Evolutionary conservation across 306 rosid genomes (phyloP), one percentile per base, ranked within the genome.

Genomic region (Quillaja saponaria): DNA sequence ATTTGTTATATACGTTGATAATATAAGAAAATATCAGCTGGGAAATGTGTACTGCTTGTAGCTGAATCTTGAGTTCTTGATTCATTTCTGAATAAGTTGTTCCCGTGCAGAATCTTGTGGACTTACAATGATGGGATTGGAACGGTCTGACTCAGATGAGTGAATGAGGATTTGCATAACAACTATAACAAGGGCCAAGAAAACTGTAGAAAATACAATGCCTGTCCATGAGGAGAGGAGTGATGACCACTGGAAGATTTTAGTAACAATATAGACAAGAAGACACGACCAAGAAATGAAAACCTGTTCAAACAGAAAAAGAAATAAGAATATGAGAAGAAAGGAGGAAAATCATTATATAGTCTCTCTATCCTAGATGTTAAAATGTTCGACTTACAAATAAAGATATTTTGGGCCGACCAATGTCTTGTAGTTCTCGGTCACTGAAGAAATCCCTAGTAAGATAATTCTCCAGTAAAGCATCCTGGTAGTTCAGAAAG

Each of bases 171-270:
- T 18, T 74, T 88, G 89, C 98, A 86, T 88, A 44, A 84, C 45
- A 25, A 73, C 10, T 15, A 64, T 52, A 8, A 88, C 65, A 3
- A 88, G 61, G 14, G 72, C 33, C 64, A 88, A 47, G 78, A 86
- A 80, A 34, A 72, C 45, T 25, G 63, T 80, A 4, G 75, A 64
- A 33, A 73, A 40, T 46, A 62, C 66, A 15, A 91, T 64, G 68
- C 96, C 96, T 67, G 75, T n/a, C 95, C 92, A 86, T 7, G 98
- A 73, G 19, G 87, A 72, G 6, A 91, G 81, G 13, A 88, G 70
- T 45, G 66, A n/a, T 41, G 90, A 71, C 88, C 80, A 81, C 1
- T 13, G 62, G 48, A 82, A 66, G 50, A 81, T 66, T 49, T 66
- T 45, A 34, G 52, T 49, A 20, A 75, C 53, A 55, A 80, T 68